These are phyloP conservation scores for Pseudoturritis turrita DNA, from an alignment of 345 rosid genomes.

Conservation along the genomic window DNA sequence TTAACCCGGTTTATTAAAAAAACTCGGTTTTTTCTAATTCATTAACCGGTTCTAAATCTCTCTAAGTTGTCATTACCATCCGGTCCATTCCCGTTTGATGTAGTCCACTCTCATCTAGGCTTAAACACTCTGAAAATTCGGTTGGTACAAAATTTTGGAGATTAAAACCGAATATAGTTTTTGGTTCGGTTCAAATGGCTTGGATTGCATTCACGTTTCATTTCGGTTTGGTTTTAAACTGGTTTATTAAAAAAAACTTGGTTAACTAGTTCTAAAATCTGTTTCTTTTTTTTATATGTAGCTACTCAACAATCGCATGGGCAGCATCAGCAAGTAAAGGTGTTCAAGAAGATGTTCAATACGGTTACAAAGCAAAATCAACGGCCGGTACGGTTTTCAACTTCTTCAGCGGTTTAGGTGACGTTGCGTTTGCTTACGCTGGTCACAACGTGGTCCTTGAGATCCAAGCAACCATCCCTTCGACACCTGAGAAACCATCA, in stretches of 20 bases:
- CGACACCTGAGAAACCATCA: conserved; percentile 78
- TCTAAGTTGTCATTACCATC: too few species aligned
- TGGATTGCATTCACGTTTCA: background rate
- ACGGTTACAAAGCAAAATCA: conserved; percentile 43
- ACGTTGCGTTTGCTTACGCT: conserved; percentile 81
- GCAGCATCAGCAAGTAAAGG: conserved; percentile 58
- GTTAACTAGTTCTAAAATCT: background rate
- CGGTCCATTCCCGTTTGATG: background rate
- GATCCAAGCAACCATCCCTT: conserved; percentile 90
- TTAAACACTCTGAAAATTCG: too few species aligned
- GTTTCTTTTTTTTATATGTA: background rate
- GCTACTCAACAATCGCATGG: conserved; percentile 91
- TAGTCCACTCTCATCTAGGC: background rate
- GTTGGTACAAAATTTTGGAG: background rate
- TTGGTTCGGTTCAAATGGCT: background rate
- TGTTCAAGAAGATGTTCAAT: conserved; percentile 40
- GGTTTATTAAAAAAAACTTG: background rate
- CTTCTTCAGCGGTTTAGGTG: conserved; percentile 72
- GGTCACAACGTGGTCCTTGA: conserved; percentile 85
- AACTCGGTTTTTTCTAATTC: too few species aligned
- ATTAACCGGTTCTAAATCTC: too few species aligned
- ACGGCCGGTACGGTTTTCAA: conserved; percentile 49
- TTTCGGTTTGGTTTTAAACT: background rate
- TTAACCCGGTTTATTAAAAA: too few species aligned
- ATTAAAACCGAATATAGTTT: too few species aligned